Evolutionary conservation across 2,329 filamentous ascomycete genomes (phyloP).

Genomic region (Geoglossum cookeanum): DNA sequence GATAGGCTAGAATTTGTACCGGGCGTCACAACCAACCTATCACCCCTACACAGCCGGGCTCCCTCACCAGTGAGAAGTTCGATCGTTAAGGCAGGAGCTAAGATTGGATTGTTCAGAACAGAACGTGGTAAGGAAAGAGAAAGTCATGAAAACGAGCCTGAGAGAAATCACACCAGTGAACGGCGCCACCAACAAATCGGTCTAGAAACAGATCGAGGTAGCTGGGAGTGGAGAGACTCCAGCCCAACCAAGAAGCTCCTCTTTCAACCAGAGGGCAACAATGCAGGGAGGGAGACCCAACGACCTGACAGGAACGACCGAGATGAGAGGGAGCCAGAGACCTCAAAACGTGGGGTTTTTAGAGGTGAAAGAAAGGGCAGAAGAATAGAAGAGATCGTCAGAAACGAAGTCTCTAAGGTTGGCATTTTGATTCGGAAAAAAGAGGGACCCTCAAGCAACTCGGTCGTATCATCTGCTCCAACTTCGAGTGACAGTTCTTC

Average conservation of each 20-base stretch:
- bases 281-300: neutral
- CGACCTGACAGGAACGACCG: neutral
- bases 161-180: neutral
- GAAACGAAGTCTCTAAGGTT: constrained; percentile 42
- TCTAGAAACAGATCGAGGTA: neutral
- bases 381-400: constrained; percentile 53
- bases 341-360: neutral
- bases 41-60: constrained; percentile 41
- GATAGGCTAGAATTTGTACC: constrained; percentile 16
- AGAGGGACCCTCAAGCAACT: constrained; percentile 26
- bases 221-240: neutral
- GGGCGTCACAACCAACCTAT: constrained; percentile 42
- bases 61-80: constrained; percentile 42
- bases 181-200: neutral
- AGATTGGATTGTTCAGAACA: neutral
- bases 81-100: neutral
- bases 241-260: neutral
- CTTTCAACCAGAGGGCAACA: neutral
- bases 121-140: constrained; percentile 1
- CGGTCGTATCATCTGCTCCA: constrained; percentile 18
- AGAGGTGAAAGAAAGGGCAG: constrained; percentile 56
- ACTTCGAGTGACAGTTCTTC: constrained; percentile 7
- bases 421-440: constrained; percentile 41
- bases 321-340: neutral
- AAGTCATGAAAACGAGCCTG: neutral